Evolutionary conservation across 768 basidiomycete species (phyloP).

Genomic region (Tulasnella sp.): DNA sequence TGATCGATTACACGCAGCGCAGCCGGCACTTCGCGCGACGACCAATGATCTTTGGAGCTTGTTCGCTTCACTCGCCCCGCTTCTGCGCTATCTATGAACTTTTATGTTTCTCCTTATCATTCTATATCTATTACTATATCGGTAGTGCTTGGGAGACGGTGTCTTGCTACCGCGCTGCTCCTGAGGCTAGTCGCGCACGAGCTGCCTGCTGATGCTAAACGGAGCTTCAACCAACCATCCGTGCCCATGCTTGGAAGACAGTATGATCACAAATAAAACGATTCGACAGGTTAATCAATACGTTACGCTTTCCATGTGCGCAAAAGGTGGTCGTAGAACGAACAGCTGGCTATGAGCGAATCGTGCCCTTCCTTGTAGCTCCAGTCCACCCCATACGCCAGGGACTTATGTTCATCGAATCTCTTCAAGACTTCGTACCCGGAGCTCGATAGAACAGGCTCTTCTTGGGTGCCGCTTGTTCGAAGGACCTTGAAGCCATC

Average conservation of each 20-base stretch:
- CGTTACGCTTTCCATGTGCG: conserved; percentile 71
- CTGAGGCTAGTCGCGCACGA: no score
- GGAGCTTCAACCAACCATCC: no score
- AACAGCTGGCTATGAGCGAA: conserved; percentile 78
- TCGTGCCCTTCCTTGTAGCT: conserved; percentile 43
- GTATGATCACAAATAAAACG: background rate
- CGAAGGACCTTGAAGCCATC: conserved; percentile 86
- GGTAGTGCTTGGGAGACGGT: no score
- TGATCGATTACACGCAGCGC: background rate
- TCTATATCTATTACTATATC: no score
- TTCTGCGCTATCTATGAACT: no score
- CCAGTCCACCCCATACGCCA: conserved; percentile 96
- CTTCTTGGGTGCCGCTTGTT: conserved; percentile 16
- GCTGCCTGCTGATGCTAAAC: no score
- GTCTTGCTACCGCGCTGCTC: no score
- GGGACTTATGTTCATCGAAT: conserved; percentile 71
- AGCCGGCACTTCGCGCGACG: no score
- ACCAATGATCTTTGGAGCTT: no score
- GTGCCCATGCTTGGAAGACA: no score
- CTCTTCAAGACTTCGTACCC: conserved; percentile 47
- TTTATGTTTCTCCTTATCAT: no score
- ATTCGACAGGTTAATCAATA: background rate
- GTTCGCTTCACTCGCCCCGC: no score
- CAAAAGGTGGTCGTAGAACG: conserved; percentile 89
- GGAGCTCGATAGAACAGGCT: conserved; percentile 25